These are phyloP conservation scores for Yamadazyma atmosphaerica DNA, from an alignment of 1,139 yeast genomes.

Conservation along the genomic window DNA sequence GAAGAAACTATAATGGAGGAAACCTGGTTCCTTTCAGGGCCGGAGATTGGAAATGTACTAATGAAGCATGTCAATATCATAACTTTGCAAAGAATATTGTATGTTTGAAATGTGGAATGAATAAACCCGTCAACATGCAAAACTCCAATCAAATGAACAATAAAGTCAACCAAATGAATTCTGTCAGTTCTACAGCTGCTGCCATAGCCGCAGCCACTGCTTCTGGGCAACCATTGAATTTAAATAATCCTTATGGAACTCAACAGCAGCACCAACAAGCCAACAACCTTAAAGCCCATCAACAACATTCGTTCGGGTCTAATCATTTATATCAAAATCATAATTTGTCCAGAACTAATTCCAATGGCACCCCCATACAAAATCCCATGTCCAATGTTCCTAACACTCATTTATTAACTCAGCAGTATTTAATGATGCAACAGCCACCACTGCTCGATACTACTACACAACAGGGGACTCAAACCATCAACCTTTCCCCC, in stretches of 20 bases:
- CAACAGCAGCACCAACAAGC: conserved; percentile 8
- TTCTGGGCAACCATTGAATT: conserved; percentile 47
- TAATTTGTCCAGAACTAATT: conserved; percentile 13
- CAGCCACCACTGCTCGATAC: background rate
- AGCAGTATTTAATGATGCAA: conserved; percentile 5
- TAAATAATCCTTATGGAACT: conserved; percentile 27
- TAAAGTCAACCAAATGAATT: conserved; percentile 23
- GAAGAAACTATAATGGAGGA: conserved; percentile 1
- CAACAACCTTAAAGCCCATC: conserved; percentile 7
- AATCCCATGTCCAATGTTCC: conserved; percentile 1
- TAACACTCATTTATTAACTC: conserved; percentile 8
- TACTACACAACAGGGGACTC: conserved; percentile 12
- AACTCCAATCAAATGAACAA: conserved; percentile 13
- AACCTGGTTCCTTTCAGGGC: conserved; percentile 82
- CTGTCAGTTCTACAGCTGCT: conserved; percentile 49
- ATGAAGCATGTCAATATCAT: conserved; percentile 80
- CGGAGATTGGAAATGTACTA: conserved; percentile 93
- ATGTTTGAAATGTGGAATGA: conserved; percentile 85
- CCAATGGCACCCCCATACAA: conserved; percentile 10
- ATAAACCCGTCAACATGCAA: conserved; percentile 52
- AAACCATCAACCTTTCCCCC: conserved; percentile 2
- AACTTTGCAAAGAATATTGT: conserved; percentile 90
- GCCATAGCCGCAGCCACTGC: conserved; percentile 58
- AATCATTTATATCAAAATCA: conserved; percentile 3
- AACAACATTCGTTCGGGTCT: conserved; percentile 3